These are phyloP conservation scores for Petunia secreta DNA, from an alignment of 257 asterid species.

Conservation along the genomic window DNA sequence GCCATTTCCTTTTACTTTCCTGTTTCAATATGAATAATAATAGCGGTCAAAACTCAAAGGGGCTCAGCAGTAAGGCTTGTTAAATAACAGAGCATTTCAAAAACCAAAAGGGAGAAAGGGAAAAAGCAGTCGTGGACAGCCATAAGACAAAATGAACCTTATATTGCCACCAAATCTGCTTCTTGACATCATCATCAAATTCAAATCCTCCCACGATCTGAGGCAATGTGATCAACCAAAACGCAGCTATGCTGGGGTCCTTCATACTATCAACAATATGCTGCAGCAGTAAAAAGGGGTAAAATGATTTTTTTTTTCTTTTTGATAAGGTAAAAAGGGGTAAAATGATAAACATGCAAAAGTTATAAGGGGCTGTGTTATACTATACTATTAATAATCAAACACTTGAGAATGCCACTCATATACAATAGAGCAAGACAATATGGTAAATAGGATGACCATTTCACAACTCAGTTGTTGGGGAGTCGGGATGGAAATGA, in stretches of 20 bases:
- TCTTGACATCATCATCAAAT: slow-evolving; percentile 89
- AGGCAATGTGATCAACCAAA: slow-evolving; percentile 94
- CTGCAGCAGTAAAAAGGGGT: slow-evolving; percentile 55
- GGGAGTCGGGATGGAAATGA: background rate
- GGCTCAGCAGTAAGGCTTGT: background rate
- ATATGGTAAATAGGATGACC: slow-evolving; percentile 18
- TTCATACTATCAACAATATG: slow-evolving; percentile 91
- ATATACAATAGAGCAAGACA: background rate
- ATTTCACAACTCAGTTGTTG: background rate
- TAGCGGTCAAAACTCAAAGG: background rate
- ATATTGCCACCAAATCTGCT: slow-evolving; percentile 97
- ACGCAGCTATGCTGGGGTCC: slow-evolving; percentile 96
- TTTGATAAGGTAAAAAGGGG: slow-evolving; percentile 17
- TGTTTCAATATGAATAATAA: background rate
- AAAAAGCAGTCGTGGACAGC: background rate
- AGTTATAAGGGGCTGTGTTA: slow-evolving; percentile 3
- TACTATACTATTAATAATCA: background rate
- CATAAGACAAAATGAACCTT: slow-evolving; percentile 51
- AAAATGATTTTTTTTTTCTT: background rate
- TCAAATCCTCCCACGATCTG: slow-evolving; percentile 89
- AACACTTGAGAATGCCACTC: background rate
- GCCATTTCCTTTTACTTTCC: background rate
- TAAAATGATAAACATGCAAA: background rate
- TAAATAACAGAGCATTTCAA: slow-evolving; percentile 2
- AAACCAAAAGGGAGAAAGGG: background rate